These are phyloP conservation scores for Comarum palustre DNA, from an alignment of 306 rosid species.

Conservation along the genomic window DNA sequence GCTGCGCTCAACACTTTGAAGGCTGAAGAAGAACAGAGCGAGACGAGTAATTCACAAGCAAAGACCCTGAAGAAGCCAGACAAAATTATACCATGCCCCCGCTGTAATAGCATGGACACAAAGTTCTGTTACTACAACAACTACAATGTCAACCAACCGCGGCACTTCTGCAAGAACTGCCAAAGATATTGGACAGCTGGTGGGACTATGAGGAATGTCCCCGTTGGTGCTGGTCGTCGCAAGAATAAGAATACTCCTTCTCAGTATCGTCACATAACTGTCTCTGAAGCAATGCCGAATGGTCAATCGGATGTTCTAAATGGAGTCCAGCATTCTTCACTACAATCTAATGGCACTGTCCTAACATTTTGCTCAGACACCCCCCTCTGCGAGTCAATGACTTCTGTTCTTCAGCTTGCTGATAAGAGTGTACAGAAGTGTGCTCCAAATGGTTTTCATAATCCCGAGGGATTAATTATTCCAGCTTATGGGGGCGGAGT, in stretches of 20 bases:
- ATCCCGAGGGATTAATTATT: conserved; percentile 33
- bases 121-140: conserved; percentile 57
- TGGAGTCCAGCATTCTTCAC: conserved; percentile 29
- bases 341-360: conserved; percentile 37
- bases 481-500: conserved; percentile 31
- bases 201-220: conserved; percentile 56
- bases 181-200: conserved; percentile 62
- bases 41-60: conserved; percentile 36
- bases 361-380: conserved; percentile 40
- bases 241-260: conserved; percentile 49
- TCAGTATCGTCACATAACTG: conserved; percentile 44
- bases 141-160: conserved; percentile 52
- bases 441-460: conserved; percentile 33
- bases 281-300: conserved; percentile 36
- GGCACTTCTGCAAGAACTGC: conserved; percentile 55
- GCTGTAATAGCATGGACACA: conserved; percentile 57
- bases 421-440: conserved; percentile 31
- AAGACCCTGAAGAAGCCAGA: conserved; percentile 54
- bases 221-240: conserved; percentile 58
- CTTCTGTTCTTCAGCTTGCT: conserved; percentile 44
- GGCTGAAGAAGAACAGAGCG: conserved; percentile 46
- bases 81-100: conserved; percentile 52
- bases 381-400: conserved; percentile 47
- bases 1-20: conserved; percentile 20
- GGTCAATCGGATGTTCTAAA: conserved; percentile 27